Evolutionary conservation across 805 yeast genomes (phyloP).

Genomic region (Teunomyces kruisii): DNA sequence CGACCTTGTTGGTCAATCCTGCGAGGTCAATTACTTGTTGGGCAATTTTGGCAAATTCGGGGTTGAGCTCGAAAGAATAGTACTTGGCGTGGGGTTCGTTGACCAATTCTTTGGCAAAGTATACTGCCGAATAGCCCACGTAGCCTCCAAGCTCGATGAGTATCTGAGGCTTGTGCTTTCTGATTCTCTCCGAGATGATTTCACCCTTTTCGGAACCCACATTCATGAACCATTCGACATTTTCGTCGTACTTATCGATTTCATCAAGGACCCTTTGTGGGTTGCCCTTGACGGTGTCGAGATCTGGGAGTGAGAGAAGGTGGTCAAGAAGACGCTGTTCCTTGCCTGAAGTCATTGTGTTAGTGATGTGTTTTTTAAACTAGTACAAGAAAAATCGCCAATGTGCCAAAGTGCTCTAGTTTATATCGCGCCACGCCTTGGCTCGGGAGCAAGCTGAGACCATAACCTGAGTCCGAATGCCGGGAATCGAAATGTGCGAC

Average conservation of each 20-base stretch:
- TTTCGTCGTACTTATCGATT: constrained; percentile 26
- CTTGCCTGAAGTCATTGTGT: constrained; percentile 14
- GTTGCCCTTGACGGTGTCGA: constrained; percentile 24
- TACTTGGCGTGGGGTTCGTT: constrained; percentile 25
- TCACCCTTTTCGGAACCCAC: constrained; percentile 33
- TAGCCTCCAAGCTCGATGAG: constrained; percentile 35
- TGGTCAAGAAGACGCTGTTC: constrained; percentile 26
- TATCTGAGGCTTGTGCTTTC: constrained; percentile 20
- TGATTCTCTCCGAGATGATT: constrained; percentile 23
- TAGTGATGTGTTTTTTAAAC: not conserved
- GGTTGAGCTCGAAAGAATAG: constrained; percentile 33
- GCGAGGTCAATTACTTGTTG: constrained; percentile 29
- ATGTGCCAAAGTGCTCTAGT: not conserved
- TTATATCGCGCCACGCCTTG: not conserved
- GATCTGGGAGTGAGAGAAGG: constrained; percentile 22
- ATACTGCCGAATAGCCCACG: constrained; percentile 38
- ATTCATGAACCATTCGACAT: constrained; percentile 24
- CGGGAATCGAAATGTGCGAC: too few species aligned
- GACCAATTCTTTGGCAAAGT: constrained; percentile 27
- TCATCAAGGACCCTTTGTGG: constrained; percentile 30
- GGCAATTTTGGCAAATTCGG: constrained; percentile 31
- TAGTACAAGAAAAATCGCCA: not conserved
- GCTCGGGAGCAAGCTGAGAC: too few species aligned
- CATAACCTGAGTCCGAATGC: too few species aligned
- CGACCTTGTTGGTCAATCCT: constrained; percentile 29